Percentiles rank a stretch among this genome's conserved stretches.
Conservation (phyloP, 176 grass and related monocot genomes). For the Secale cereale region DNA sequence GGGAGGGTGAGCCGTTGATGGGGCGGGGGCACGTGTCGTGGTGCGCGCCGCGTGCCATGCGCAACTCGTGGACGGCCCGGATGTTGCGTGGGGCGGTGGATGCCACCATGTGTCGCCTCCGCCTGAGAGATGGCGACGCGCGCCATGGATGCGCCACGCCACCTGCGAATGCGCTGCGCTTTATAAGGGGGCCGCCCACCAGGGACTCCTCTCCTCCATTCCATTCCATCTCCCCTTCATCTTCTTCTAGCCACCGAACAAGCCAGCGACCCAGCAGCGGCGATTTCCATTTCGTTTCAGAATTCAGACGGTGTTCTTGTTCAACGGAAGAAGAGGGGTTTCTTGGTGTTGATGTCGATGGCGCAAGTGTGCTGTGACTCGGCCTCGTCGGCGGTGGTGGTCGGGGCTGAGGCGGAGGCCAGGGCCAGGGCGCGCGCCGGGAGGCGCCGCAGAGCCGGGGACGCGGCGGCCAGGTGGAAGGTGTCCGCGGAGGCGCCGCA, state of each 20-base stretch:
- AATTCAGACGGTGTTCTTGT: background rate
- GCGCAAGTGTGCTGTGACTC: constrained; percentile 50
- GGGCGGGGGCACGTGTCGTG: constrained; percentile 12
- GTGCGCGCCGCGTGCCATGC: background rate
- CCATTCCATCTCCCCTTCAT: background rate
- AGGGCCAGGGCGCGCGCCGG: constrained; percentile 34
- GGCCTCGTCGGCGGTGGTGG: background rate
- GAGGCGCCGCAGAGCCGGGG: background rate
- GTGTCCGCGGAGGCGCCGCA: background rate
- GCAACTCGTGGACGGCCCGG: constrained; percentile 31
- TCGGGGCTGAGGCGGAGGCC: constrained; percentile 5
- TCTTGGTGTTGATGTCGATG: constrained; percentile 37
- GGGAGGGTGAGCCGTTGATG: background rate
- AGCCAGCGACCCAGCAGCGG: background rate
- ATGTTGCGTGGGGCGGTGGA: constrained; percentile 14
- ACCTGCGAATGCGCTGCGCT: background rate
- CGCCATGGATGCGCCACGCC: background rate
- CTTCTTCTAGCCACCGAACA: background rate
- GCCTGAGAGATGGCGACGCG: background rate
- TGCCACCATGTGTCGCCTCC: background rate
- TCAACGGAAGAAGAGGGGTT: too few species aligned
- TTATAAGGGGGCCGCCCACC: background rate
- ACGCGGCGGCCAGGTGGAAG: constrained; percentile 27
- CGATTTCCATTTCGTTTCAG: background rate
- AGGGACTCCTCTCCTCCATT: background rate